phyloP scores from a whole-genome alignment of 116 monocot genomes.

The Iris pallida region DNA sequence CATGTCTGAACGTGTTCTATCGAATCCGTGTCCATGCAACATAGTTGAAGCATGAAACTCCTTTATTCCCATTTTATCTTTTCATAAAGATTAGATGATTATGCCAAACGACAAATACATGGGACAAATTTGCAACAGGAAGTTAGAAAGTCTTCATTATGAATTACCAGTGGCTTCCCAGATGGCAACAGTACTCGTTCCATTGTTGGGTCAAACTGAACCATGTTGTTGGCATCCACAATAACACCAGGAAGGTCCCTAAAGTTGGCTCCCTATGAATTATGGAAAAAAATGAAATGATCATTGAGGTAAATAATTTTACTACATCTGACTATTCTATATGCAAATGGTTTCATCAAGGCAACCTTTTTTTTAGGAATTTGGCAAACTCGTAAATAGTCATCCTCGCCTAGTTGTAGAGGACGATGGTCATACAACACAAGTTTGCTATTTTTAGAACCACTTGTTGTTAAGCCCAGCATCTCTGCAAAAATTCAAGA shows the following conservation, averaged over 20 bases:
- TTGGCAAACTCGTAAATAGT: conserved; percentile 46
- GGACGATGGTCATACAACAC: conserved; percentile 57
- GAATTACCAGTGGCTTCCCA: conserved; percentile 40
- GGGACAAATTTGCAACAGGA: not conserved
- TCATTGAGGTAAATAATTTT: not conserved
- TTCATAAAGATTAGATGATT: too few relatives aligned
- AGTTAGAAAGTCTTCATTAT: not conserved
- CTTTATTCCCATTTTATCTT: too few relatives aligned
- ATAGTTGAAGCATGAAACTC: too few relatives aligned
- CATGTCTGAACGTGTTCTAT: too few relatives aligned
- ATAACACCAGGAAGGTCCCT: conserved; percentile 51
- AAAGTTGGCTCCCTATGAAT: conserved; percentile 50
- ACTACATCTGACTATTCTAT: not conserved
- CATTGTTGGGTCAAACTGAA: conserved; percentile 38
- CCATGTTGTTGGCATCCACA: conserved; percentile 36
- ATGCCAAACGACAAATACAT: too few relatives aligned
- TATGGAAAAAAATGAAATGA: not conserved
- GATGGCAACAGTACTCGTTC: conserved; percentile 38
- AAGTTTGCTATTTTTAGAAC: conserved; percentile 12
- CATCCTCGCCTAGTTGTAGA: conserved; percentile 31
- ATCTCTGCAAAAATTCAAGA: conserved; percentile 25
- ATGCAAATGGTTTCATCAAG: conserved; percentile 1
- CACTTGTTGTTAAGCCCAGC: conserved; percentile 13
- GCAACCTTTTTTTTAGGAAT: conserved; percentile 52
- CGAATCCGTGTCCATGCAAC: too few relatives aligned